Evolutionary conservation across 2,329 filamentous ascomycete species (phyloP).

Genomic region (Orbilia oligospora): DNA sequence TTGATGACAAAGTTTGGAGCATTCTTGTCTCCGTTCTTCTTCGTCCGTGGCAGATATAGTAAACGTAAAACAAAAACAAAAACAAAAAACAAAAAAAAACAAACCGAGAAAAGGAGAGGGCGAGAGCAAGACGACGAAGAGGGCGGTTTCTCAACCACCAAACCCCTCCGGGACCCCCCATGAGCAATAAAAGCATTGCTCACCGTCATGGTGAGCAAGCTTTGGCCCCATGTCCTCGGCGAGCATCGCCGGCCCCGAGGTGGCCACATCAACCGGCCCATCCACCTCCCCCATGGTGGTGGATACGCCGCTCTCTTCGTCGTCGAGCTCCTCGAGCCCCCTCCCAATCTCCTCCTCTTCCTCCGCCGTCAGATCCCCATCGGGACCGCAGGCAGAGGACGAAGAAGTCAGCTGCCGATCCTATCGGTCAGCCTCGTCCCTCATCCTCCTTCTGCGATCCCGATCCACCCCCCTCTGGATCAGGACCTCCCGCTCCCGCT

Average conservation of each 20-base stretch:
- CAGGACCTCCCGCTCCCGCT: background rate
- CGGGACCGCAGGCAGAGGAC: background rate
- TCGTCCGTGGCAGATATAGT: conserved; percentile 30
- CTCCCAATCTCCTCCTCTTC: background rate
- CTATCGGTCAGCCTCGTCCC: conserved; percentile 12
- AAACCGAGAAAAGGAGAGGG: background rate
- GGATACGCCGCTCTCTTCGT: background rate
- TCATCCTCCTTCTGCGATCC: background rate
- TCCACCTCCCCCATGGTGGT: background rate
- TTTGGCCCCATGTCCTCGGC: background rate
- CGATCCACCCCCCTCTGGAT: conserved; percentile 3
- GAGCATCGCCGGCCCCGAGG: background rate
- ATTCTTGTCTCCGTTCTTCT: conserved; percentile 56
- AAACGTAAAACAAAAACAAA: conserved; percentile 11
- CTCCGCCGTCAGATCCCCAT: background rate
- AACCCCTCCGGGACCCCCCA: background rate
- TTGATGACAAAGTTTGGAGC: conserved; percentile 54
- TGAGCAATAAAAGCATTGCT: background rate
- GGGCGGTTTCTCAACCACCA: background rate
- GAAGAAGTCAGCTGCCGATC: background rate
- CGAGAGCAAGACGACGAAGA: background rate
- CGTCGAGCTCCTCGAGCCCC: background rate
- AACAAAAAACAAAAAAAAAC: background rate
- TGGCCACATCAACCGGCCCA: background rate
- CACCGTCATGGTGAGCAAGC: background rate